Evolutionary conservation across 179 eudicot genomes (phyloP).

Genomic region (Silene vulgaris): DNA sequence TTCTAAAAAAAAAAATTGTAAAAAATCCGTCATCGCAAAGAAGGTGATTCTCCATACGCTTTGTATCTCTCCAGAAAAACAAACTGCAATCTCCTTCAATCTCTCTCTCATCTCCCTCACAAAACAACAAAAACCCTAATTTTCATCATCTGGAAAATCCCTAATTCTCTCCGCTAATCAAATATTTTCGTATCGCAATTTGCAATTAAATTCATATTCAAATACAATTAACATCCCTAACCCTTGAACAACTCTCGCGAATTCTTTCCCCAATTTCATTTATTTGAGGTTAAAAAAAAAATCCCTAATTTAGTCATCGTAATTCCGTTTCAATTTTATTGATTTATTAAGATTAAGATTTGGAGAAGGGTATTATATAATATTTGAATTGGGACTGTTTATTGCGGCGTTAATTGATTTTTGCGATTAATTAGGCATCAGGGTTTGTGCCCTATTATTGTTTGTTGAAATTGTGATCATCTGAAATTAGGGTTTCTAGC

Average conservation of each 20-base stretch:
- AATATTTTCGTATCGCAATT: not conserved
- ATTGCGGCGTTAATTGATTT: conserved; percentile 1
- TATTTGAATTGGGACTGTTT: not conserved
- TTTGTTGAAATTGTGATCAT: conserved; percentile 16
- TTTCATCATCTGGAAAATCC: conserved; percentile 3
- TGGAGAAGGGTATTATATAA: not conserved
- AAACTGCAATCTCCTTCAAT: conserved; percentile 10
- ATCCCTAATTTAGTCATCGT: not conserved
- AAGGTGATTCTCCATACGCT: conserved; percentile 32
- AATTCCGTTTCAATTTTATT: not conserved
- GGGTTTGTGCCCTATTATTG: conserved; percentile 15
- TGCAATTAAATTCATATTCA: not conserved
- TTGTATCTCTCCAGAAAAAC: conserved; percentile 22
- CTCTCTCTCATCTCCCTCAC: conserved; percentile 9
- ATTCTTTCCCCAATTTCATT: not conserved
- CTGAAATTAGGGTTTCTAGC: conserved; percentile 22
- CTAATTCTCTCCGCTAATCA: not conserved
- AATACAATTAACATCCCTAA: not conserved
- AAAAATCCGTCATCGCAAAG: conserved; percentile 13
- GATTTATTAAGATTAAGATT: not conserved
- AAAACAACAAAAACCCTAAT: conserved; percentile 25
- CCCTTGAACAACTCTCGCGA: not conserved
- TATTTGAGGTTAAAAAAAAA: not conserved
- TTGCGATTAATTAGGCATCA: conserved; percentile 1
- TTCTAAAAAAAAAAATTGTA: too few species aligned